Evolutionary conservation across 768 basidiomycete species (phyloP).

Genomic region (Filobasidium wieringae): DNA sequence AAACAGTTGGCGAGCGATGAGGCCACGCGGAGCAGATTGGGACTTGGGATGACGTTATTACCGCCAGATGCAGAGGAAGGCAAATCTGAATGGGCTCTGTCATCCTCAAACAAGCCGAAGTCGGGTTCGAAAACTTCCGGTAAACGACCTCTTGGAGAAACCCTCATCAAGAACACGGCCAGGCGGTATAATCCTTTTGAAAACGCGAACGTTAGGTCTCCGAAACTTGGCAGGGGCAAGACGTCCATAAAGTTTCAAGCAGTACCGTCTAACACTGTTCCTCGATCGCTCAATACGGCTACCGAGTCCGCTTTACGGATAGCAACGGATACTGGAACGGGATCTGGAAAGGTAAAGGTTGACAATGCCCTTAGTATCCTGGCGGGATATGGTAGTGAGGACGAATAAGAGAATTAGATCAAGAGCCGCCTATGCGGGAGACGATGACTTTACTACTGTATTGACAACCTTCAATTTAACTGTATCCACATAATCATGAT

Average conservation of each 20-base stretch:
- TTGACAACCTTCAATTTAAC: too few relatives aligned
- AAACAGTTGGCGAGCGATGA: slow-evolving; percentile 61
- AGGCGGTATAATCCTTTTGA: slow-evolving; percentile 33
- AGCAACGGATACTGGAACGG: too few relatives aligned
- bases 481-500: too few relatives aligned
- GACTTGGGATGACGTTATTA: slow-evolving; percentile 55
- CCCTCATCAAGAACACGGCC: slow-evolving; percentile 22
- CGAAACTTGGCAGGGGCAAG: not conserved
- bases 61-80: slow-evolving; percentile 40
- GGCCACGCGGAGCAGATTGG: slow-evolving; percentile 60
- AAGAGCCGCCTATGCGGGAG: too few relatives aligned
- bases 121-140: slow-evolving; percentile 14
- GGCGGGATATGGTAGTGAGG: slow-evolving; percentile 31
- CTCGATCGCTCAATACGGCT: not conserved
- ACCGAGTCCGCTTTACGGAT: too few relatives aligned
- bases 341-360: not conserved
- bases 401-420: not conserved
- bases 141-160: slow-evolving; percentile 15
- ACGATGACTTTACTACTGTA: too few relatives aligned
- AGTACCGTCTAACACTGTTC: not conserved
- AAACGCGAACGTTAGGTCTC: not conserved
- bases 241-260: not conserved
- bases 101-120: not conserved
- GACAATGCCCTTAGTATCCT: slow-evolving; percentile 2
- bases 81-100: slow-evolving; percentile 43